phyloP scores from a whole-genome alignment of 2,329 filamentous ascomycete species.

The Epichloe baconii region DNA sequence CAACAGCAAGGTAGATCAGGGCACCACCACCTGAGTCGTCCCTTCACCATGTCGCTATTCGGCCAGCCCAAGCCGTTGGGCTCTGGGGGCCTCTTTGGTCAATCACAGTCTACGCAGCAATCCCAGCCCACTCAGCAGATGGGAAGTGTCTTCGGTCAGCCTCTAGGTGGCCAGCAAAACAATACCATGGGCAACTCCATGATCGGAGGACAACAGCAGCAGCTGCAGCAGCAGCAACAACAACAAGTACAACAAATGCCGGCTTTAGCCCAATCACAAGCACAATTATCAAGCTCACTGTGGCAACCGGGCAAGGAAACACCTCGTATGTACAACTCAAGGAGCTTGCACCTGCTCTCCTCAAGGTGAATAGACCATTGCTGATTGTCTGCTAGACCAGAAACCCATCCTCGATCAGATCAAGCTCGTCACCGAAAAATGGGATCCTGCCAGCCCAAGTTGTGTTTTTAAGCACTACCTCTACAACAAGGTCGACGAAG shows the following conservation, averaged over 20 bases:
- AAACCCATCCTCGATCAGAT: constrained; percentile 68
- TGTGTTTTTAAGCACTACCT: constrained; percentile 75
- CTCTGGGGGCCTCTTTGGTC: constrained; percentile 23
- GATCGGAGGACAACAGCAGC: constrained; percentile 11
- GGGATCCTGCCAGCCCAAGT: constrained; percentile 54
- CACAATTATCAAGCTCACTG: constrained; percentile 34
- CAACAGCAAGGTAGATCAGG: constrained; percentile 3
- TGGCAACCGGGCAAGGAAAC: constrained; percentile 40
- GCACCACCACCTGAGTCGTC: not conserved
- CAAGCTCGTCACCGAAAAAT: constrained; percentile 55
- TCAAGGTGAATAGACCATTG: not conserved
- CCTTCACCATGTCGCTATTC: constrained; percentile 25
- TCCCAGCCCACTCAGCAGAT: constrained; percentile 15
- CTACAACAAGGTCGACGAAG: constrained; percentile 71
- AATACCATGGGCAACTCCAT: constrained; percentile 16
- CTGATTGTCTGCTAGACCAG: constrained; percentile 29
- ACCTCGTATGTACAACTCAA: constrained; percentile 27
- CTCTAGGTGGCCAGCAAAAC: constrained; percentile 25
- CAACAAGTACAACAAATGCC: constrained; percentile 30
- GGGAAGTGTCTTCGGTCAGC: constrained; percentile 18
- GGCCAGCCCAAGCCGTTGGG: constrained; percentile 24
- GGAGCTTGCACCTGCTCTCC: not conserved
- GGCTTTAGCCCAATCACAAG: constrained; percentile 30
- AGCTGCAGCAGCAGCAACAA: constrained; percentile 15
- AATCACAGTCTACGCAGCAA: constrained; percentile 23